These are phyloP conservation scores for Trichophyton mentagrophytes DNA, from an alignment of 2,329 filamentous ascomycete species.

Conservation along the genomic window DNA sequence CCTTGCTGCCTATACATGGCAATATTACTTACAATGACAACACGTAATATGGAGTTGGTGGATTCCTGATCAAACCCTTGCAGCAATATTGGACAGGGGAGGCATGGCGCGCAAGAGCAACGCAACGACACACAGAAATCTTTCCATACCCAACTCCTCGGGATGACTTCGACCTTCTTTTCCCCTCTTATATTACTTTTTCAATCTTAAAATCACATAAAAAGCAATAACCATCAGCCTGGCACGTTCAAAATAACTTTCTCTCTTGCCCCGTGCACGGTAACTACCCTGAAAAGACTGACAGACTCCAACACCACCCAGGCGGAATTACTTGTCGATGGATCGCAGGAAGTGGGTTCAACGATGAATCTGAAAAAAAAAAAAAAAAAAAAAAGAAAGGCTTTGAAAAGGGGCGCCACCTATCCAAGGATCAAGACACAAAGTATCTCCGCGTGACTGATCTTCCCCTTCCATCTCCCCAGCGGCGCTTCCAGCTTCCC, in stretches of 20 bases:
- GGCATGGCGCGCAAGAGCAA: background rate
- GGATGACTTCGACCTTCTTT: background rate
- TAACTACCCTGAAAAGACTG: background rate
- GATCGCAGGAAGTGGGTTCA: background rate
- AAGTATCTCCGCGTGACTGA: background rate
- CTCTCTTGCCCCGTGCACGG: background rate
- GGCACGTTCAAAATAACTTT: conserved; percentile 2
- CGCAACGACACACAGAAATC: conserved; percentile 3
- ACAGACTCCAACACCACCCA: background rate
- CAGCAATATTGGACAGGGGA: background rate
- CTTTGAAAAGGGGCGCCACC: background rate
- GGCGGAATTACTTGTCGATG: background rate
- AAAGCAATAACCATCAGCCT: conserved; percentile 2
- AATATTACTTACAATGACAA: background rate
- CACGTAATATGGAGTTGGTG: background rate
- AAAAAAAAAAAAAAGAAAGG: background rate
- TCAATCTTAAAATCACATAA: background rate
- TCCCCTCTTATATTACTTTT: background rate
- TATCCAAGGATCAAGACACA: background rate
- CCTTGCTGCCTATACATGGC: background rate
- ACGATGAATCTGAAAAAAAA: background rate
- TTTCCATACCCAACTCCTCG: background rate
- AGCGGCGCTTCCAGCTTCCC: conserved; percentile 6
- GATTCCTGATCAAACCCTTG: background rate
- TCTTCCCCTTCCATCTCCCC: background rate